Evolutionary conservation across 2,329 filamentous ascomycete species (phyloP).

Genomic region (Domatiomyces globalis): DNA sequence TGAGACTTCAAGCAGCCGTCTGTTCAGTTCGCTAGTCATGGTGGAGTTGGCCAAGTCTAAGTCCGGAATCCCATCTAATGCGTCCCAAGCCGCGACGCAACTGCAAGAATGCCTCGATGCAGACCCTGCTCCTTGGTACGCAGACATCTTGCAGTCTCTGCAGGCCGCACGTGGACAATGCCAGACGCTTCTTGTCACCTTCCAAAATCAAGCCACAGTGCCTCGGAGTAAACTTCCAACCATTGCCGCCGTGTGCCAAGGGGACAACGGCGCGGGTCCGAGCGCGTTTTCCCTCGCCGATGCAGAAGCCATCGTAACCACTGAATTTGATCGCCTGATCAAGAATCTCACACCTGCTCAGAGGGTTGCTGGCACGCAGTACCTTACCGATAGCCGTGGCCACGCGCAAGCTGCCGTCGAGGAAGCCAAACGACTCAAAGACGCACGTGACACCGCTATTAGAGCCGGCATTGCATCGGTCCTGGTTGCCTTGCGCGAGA

Average conservation of each 20-base stretch:
- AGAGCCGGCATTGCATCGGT: constrained; percentile 76
- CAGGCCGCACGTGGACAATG: constrained; percentile 85
- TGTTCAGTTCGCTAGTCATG: constrained; percentile 67
- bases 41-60: constrained; percentile 67
- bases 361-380: constrained; percentile 65
- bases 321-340: constrained; percentile 78
- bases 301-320: constrained; percentile 71
- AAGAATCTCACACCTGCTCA: constrained; percentile 80
- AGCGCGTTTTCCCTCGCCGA: constrained; percentile 80
- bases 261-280: constrained; percentile 78
- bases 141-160: constrained; percentile 78
- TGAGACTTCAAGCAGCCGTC: constrained; percentile 69
- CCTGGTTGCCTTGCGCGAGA: constrained; percentile 67
- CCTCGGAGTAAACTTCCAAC: constrained; percentile 59
- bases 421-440: constrained; percentile 66
- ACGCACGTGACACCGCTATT: constrained; percentile 70
- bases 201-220: constrained; percentile 80
- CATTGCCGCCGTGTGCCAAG: constrained; percentile 83
- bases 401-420: constrained; percentile 58
- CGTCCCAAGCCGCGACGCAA: constrained; percentile 34
- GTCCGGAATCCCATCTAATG: constrained; percentile 23
- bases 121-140: constrained; percentile 68
- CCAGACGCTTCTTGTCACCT: constrained; percentile 75
- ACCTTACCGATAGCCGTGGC: constrained; percentile 61
- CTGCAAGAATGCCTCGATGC: constrained; percentile 66